These are phyloP conservation scores for Neofusicoccum umdonicola DNA, from an alignment of 2,329 filamentous ascomycete species.

Conservation along the genomic window DNA sequence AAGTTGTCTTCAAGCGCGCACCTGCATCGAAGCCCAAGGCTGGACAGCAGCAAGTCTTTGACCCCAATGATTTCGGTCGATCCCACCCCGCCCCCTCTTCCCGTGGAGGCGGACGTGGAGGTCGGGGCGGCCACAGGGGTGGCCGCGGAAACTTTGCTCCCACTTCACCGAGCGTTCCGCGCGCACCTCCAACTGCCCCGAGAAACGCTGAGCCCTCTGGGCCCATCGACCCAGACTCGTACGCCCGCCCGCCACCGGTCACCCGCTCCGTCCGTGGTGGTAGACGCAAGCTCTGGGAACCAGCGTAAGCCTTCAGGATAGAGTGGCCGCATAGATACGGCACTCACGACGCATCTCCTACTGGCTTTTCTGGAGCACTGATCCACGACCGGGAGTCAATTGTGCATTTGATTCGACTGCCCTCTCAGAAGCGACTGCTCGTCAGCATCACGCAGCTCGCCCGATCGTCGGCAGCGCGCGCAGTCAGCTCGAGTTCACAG, in stretches of 20 bases:
- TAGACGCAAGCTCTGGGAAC: slow-evolving; percentile 40
- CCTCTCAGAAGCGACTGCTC: slow-evolving; percentile 1
- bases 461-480: neutral
- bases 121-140: slow-evolving; percentile 27
- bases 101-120: slow-evolving; percentile 24
- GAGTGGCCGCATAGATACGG: neutral
- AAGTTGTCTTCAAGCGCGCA: slow-evolving; percentile 33
- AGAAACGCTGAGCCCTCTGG: slow-evolving; percentile 20
- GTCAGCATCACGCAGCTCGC: neutral
- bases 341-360: slow-evolving; percentile 4
- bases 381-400: slow-evolving; percentile 4
- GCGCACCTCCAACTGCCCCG: slow-evolving; percentile 26
- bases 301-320: slow-evolving; percentile 26
- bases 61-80: slow-evolving; percentile 50
- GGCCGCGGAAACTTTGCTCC: slow-evolving; percentile 22
- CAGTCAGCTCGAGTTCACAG: slow-evolving; percentile 10
- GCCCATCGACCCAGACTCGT: slow-evolving; percentile 42
- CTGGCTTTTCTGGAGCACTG: slow-evolving; percentile 12
- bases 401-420: slow-evolving; percentile 12
- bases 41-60: slow-evolving; percentile 39
- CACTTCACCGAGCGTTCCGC: slow-evolving; percentile 24
- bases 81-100: slow-evolving; percentile 23
- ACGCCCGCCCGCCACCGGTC: slow-evolving; percentile 33
- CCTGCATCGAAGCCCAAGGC: slow-evolving; percentile 22
- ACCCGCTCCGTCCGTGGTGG: slow-evolving; percentile 32